A percentile compares a stretch with the other conserved stretches of the same genome.
Conservation (phyloP, 2,329 filamentous ascomycete species). For the Aspergillus arachidicola region DNA sequence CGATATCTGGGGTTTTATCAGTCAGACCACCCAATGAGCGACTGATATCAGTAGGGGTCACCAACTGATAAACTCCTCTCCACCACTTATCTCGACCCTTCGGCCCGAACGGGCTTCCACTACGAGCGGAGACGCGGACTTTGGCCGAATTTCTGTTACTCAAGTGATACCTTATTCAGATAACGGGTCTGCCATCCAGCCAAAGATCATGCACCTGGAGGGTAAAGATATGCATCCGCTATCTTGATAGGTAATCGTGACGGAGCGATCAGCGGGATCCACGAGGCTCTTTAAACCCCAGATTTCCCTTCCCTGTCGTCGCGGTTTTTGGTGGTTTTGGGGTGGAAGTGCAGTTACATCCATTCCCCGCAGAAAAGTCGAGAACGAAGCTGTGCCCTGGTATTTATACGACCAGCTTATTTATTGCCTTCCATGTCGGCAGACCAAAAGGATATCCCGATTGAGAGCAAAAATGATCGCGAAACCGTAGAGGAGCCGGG, state of each 20-base stretch:
- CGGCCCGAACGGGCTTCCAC: slow-evolving; percentile 8
- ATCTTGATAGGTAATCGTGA: neutral
- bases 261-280: neutral
- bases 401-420: too few relatives aligned
- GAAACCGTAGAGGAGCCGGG: slow-evolving; percentile 20
- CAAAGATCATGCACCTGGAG: neutral
- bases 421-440: neutral
- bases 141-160: slow-evolving; percentile 12
- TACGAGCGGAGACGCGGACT: neutral
- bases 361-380: too few relatives aligned
- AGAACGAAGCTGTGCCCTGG: neutral
- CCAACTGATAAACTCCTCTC: slow-evolving; percentile 7
- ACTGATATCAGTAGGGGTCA: neutral
- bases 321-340: neutral
- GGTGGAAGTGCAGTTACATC: neutral
- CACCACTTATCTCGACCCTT: slow-evolving; percentile 10
- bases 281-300: slow-evolving; percentile 4
- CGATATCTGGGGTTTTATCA: slow-evolving; percentile 23
- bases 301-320: neutral
- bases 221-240: neutral
- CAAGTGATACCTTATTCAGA: neutral
- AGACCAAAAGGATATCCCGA: neutral
- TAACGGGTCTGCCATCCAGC: neutral
- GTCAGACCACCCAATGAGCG: neutral
- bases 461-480: slow-evolving; percentile 13